These are phyloP conservation scores for Boletus smithii DNA, from an alignment of 1,284 basidiomycete species.

Conservation along the genomic window DNA sequence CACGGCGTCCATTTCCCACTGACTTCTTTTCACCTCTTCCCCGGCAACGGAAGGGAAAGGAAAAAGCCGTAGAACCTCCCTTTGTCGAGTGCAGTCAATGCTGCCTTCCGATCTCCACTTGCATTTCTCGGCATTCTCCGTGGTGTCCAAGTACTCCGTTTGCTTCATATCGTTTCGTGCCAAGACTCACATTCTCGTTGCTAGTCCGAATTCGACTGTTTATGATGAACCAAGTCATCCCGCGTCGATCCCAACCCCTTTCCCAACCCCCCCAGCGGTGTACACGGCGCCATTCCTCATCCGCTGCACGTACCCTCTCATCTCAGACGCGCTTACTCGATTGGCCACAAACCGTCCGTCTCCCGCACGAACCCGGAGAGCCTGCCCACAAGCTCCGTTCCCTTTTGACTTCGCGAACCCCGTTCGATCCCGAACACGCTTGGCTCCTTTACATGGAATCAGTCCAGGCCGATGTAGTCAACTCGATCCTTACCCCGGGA, in stretches of 20 bases:
- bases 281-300: constrained; percentile 29
- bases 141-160: constrained; percentile 38
- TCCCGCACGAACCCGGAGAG: constrained; percentile 4
- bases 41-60: constrained; percentile 50
- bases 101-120: constrained; percentile 30
- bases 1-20: constrained; percentile 32
- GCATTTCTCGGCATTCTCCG: constrained; percentile 39
- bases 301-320: constrained; percentile 23
- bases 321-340: constrained; percentile 17
- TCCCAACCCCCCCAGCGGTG: constrained; percentile 27
- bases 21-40: constrained; percentile 57
- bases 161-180: background rate
- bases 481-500: constrained; percentile 10
- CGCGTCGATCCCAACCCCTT: constrained; percentile 22
- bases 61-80: constrained; percentile 36
- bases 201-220: constrained; percentile 32
- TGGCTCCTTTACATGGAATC: constrained; percentile 37
- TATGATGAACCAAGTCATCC: constrained; percentile 34
- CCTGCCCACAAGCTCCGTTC: constrained; percentile 19
- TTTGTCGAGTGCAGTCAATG: constrained; percentile 31
- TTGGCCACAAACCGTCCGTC: constrained; percentile 4
- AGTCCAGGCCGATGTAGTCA: constrained; percentile 12
- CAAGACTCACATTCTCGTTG: constrained; percentile 14
- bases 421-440: constrained; percentile 38
- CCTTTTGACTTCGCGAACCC: constrained; percentile 16